Base-by-base conservation (phyloP, 2,329 filamentous ascomycete species). In the Trichoderma atroviride region DNA sequence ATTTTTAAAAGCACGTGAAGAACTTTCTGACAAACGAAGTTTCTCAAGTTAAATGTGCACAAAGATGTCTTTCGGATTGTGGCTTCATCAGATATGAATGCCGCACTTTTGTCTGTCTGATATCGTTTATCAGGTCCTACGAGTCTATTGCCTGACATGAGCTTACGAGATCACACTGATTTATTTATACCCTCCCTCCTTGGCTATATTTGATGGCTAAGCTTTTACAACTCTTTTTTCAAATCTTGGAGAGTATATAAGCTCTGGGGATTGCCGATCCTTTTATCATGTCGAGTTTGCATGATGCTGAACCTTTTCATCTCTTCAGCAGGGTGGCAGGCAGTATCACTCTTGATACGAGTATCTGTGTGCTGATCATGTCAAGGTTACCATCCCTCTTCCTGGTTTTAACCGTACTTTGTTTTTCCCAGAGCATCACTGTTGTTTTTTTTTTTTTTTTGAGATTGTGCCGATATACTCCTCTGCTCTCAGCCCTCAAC, bases 1-100 rank as follows among this genome's bases (percentile, higher is more conserved):
- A 57, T 76, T 87, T 73, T 78, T 81, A 77, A 85, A 83, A 82
- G 82, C 84, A 82, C 80, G 84, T 80, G 81, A 80, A 61, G 79
- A 80, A 69, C 75, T 81, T 68, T 77, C 79, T 62, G 80, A 81
- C 69, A 76, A 80, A 76, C 76, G 80, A 68, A 80, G 79, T 71
- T 75, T 81, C 47, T 76, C 79, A 60, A 77, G 79, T 75, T 81
- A 77, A 78, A 9, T 50, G 16, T 6, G 29, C 19, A 29, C 22
- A 16, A 58, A 27, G 24, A 14, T 37, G 6, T 35, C 57, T n/a
- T 22, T 33, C 55, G 24, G 11, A 13, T 58, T 35, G 40, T 43
- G 55, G 50, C 37, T n/a, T 13, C 40, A 13, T 31, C 53, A 50
- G 58, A 33, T 29, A 66, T 50, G 53, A 40, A 19, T 31, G 63